phyloP scores from a whole-genome alignment of 805 yeast species.

The Teunomyces aglyptinius region DNA sequence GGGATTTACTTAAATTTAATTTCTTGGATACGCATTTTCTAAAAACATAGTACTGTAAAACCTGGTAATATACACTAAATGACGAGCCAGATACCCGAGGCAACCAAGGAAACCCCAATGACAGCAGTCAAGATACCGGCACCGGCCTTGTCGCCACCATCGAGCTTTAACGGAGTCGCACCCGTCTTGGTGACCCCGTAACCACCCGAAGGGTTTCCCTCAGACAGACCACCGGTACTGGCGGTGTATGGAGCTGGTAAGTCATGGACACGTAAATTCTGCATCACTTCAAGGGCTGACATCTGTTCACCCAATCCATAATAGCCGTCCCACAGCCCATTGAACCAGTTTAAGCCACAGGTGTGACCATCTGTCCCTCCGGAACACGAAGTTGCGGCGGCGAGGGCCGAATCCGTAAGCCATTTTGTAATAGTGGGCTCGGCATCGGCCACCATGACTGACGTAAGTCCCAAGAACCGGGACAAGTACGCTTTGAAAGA shows the following conservation, averaged over 20 bases:
- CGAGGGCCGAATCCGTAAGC: slow-evolving; percentile 38
- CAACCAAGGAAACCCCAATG: slow-evolving; percentile 47
- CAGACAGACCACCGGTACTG: slow-evolving; percentile 65
- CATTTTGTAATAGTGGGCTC: slow-evolving; percentile 44
- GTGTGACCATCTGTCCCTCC: slow-evolving; percentile 87
- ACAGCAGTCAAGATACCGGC: slow-evolving; percentile 86
- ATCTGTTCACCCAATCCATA: slow-evolving; percentile 82
- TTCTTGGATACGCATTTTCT: background rate
- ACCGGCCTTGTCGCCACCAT: slow-evolving; percentile 55
- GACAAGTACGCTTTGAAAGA: slow-evolving; percentile 86
- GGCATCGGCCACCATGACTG: slow-evolving; percentile 65
- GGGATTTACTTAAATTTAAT: background rate
- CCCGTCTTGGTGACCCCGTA: slow-evolving; percentile 41
- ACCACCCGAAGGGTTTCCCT: slow-evolving; percentile 71
- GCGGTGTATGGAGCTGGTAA: slow-evolving; percentile 61
- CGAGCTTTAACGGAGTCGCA: slow-evolving; percentile 16
- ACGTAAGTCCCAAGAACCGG: slow-evolving; percentile 71
- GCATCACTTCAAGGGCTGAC: slow-evolving; percentile 66
- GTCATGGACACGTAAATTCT: slow-evolving; percentile 38
- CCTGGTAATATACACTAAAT: slow-evolving; percentile 24
- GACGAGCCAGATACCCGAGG: slow-evolving; percentile 79
- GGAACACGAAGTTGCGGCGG: slow-evolving; percentile 61
- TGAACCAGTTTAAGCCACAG: slow-evolving; percentile 70
- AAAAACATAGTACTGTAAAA: background rate
- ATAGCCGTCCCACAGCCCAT: slow-evolving; percentile 54